Conservation (phyloP, 164 flowering plant genomes). For the Dillenia turbinata region DNA sequence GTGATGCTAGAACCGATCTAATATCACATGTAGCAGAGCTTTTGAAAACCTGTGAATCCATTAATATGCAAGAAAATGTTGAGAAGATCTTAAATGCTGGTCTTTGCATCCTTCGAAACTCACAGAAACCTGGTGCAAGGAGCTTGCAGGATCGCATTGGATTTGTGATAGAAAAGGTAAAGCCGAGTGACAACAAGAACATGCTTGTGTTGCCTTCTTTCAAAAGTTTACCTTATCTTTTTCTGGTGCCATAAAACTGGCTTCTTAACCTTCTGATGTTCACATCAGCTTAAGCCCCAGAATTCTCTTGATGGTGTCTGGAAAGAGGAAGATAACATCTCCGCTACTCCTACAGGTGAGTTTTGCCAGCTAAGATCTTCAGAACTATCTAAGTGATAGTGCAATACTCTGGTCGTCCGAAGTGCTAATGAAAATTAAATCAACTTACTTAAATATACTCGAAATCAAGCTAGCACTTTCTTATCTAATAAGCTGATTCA, state of each 20-base stretch:
- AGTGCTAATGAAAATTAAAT: too few species aligned
- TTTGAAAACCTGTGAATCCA: conserved; percentile 41
- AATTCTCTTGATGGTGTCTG: conserved; percentile 38
- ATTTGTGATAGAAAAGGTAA: conserved; percentile 47
- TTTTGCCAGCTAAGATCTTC: not conserved
- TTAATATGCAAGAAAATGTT: conserved; percentile 44
- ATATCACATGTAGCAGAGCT: conserved; percentile 50
- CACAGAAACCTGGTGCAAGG: conserved; percentile 43
- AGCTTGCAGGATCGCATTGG: conserved; percentile 31
- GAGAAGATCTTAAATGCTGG: conserved; percentile 59
- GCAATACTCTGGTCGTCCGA: not conserved
- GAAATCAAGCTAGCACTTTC: too few species aligned
- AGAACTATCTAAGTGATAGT: not conserved
- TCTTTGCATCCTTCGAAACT: conserved; percentile 49
- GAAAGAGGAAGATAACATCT: conserved; percentile 30
- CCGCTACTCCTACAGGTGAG: conserved; percentile 32
- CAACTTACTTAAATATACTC: too few species aligned
- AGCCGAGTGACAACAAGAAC: not conserved
- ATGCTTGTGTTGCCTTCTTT: conserved; percentile 8
- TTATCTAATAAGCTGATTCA: too few species aligned
- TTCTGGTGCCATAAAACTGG: conserved; percentile 16
- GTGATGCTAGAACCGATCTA: conserved; percentile 72
- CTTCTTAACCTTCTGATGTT: conserved; percentile 23
- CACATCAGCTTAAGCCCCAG: conserved; percentile 54
- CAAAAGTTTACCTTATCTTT: conserved; percentile 11